These are phyloP conservation scores for Neurospora sp. DNA, from an alignment of 495 filamentous ascomycete genomes.

Conservation along the genomic window DNA sequence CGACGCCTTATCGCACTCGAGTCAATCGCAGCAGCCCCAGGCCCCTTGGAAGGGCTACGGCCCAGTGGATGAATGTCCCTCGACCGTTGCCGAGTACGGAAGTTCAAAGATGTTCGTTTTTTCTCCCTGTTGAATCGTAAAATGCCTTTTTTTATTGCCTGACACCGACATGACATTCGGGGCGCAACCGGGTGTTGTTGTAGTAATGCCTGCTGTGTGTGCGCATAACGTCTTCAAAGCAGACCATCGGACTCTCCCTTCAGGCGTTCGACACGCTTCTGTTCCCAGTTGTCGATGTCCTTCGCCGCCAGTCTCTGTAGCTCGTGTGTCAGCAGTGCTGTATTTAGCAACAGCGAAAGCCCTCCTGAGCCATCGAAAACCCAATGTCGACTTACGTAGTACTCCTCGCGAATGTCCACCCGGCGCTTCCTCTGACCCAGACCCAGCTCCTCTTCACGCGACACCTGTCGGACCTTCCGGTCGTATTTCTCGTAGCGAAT, in stretches of 20 bases:
- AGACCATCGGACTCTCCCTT: constrained; percentile 83
- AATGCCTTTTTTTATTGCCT: neutral
- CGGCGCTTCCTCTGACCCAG: constrained; percentile 59
- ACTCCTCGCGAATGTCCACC: constrained; percentile 81
- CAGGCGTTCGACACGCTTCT: constrained; percentile 80
- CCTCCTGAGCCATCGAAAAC: neutral
- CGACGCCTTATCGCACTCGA: neutral
- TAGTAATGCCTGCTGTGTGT: neutral
- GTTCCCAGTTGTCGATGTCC: constrained; percentile 93
- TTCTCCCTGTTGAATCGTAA: neutral
- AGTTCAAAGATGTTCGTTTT: neutral
- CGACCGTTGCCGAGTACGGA: neutral
- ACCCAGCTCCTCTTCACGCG: constrained; percentile 74
- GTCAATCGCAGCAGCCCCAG: neutral
- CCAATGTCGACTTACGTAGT: constrained; percentile 59
- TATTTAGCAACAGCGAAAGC: neutral
- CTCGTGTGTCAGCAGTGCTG: neutral
- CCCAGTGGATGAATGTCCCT: neutral
- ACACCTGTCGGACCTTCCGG: constrained; percentile 70
- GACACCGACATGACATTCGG: neutral
- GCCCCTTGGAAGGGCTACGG: neutral
- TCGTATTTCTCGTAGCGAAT: constrained; percentile 90
- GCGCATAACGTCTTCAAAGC: constrained; percentile 37
- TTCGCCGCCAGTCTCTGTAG: constrained; percentile 75
- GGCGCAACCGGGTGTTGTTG: neutral